Percentiles rank a stretch among this genome's conserved stretches.
Evolutionary conservation across 2,329 filamentous ascomycete species (phyloP).

Genomic region (Paraconiothyrium sp.): DNA sequence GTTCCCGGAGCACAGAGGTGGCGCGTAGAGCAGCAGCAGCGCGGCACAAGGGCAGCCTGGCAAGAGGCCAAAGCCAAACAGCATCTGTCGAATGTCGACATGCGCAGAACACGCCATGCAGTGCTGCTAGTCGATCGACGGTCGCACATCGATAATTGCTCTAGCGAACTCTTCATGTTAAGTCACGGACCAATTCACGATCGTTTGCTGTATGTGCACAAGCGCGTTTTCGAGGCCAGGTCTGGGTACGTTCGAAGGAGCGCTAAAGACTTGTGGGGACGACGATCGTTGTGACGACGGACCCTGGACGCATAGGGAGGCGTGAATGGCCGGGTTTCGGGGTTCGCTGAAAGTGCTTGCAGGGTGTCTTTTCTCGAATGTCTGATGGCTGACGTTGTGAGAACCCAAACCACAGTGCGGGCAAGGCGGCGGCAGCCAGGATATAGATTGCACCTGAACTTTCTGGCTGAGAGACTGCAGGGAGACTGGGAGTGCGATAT

Average conservation of each 20-base stretch:
- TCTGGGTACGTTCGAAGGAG: conserved; percentile 14
- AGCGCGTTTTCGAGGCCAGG: conserved; percentile 14
- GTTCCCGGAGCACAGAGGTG: conserved; percentile 13
- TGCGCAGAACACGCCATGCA: neutral
- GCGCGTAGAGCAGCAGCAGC: conserved; percentile 11
- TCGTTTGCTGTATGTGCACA: conserved; percentile 24
- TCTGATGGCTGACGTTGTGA: conserved; percentile 30
- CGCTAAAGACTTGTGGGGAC: conserved; percentile 20
- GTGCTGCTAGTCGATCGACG: conserved; percentile 12
- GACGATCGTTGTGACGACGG: conserved; percentile 17
- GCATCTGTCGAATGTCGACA: conserved; percentile 6
- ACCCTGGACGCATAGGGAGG: conserved; percentile 7
- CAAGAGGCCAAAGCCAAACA: neutral
- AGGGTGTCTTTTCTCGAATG: conserved; percentile 20
- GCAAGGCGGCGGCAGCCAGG: conserved; percentile 20
- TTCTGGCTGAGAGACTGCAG: neutral
- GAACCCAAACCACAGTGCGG: conserved; percentile 33
- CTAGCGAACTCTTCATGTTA: neutral
- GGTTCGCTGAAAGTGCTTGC: conserved; percentile 25
- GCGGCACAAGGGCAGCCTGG: neutral
- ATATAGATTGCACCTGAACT: conserved; percentile 15
- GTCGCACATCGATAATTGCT: neutral
- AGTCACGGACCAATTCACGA: conserved; percentile 4
- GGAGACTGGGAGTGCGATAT: conserved; percentile 23
- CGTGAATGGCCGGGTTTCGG: conserved; percentile 26